phyloP scores from a whole-genome alignment of 495 filamentous ascomycete genomes.

The Penicillium steckii region DNA sequence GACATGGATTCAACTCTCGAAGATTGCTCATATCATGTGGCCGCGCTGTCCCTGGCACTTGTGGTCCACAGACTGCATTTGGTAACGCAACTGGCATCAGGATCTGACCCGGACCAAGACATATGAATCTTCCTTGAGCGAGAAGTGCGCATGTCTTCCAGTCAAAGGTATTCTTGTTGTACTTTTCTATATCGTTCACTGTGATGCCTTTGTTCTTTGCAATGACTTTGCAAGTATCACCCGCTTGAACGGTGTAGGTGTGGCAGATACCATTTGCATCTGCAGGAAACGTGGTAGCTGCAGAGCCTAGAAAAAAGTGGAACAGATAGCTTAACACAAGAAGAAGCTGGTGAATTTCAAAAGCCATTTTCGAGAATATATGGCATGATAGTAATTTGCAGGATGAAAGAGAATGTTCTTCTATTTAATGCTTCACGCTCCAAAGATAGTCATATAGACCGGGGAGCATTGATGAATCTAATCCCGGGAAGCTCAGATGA shows the following conservation, averaged over 20 bases:
- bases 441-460: no score
- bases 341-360: background rate
- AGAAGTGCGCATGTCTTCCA: background rate
- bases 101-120: background rate
- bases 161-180: conserved; percentile 3
- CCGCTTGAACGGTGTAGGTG: background rate
- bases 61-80: conserved; percentile 1
- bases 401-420: no score
- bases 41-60: background rate
- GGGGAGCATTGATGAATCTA: background rate
- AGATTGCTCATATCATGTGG: background rate
- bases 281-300: background rate
- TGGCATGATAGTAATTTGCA: no score
- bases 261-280: conserved; percentile 4
- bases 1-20: conserved; percentile 7
- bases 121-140: background rate
- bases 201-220: background rate
- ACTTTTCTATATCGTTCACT: background rate
- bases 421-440: no score
- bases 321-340: background rate
- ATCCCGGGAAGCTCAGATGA: background rate
- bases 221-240: conserved; percentile 4
- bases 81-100: conserved; percentile 4
- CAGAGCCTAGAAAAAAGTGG: background rate
- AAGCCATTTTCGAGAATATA: background rate